phyloP scores from a whole-genome alignment of 2,329 filamentous ascomycete genomes.

The Apiospora hydei region DNA sequence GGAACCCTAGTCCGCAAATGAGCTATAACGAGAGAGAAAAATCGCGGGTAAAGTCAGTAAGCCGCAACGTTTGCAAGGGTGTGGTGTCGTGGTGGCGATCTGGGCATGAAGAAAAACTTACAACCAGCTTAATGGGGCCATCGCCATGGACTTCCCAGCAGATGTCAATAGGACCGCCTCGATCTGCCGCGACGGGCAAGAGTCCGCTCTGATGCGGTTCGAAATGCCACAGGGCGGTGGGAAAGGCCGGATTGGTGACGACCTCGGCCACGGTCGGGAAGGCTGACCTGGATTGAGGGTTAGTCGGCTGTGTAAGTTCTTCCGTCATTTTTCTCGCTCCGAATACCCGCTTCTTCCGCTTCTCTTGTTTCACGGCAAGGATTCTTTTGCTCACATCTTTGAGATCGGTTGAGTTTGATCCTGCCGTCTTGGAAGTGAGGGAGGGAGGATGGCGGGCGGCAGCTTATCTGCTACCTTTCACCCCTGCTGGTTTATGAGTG shows the following conservation, averaged over 20 bases:
- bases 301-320: neutral
- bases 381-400: neutral
- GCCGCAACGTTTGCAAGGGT: neutral
- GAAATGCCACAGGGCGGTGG: slow-evolving; percentile 72
- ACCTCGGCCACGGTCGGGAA: slow-evolving; percentile 40
- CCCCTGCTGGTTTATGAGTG: neutral
- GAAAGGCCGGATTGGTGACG: slow-evolving; percentile 67
- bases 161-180: slow-evolving; percentile 79
- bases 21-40: slow-evolving; percentile 57
- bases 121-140: slow-evolving; percentile 75
- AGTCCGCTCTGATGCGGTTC: slow-evolving; percentile 69
- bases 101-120: slow-evolving; percentile 55
- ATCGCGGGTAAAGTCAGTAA: neutral
- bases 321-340: neutral
- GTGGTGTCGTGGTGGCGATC: neutral
- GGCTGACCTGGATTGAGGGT: neutral
- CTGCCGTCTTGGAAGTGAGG: slow-evolving; percentile 6
- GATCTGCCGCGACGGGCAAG: slow-evolving; percentile 68
- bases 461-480: neutral
- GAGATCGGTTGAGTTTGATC: slow-evolving; percentile 19
- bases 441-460: neutral
- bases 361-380: neutral
- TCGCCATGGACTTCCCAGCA: slow-evolving; percentile 82
- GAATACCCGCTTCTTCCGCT: neutral
- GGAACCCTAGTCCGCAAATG: slow-evolving; percentile 81